Evolutionary conservation across 164 flowering plant species (phyloP), one percentile per base, ranked within the genome.

Genomic region (Kalanchoe fedtschenkoi): DNA sequence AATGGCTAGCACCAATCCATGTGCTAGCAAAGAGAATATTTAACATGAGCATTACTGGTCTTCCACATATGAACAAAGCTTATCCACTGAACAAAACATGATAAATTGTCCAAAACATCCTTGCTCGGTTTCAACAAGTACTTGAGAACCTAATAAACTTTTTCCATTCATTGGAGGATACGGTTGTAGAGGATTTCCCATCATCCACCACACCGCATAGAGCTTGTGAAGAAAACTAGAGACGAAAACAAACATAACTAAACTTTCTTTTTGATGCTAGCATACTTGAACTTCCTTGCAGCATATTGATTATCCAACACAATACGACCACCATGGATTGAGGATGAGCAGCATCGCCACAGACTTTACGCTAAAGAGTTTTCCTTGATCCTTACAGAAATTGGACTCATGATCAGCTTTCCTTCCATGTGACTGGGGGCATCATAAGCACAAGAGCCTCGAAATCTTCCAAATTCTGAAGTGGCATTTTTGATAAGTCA

Each of bases 381-480:
- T 26, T 22, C 51, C 60, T 43, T 24, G 59, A 46, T 47, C 34
- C 28, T 8, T 33, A 60, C 43, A 42, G 17, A 30, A 26, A 44
- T 62, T 34, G 16, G 6, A 30, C 70, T 57, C 47, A 46, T 46
- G 43, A 60, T 16, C 33, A 56, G 59, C 64, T 63, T 58, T 64
- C 64, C 65, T 70, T 47, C 26, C 0, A 15, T 47, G 65, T 9
- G 65, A 64, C 58, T 63, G 73, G 65, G 71, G 68, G 77, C 74
- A 73, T 68, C 76, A 68, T 14, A 58, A 62, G 35, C 61, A 56
- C 42, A 61, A 41, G 68, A 73, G 70, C 11, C 81, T 74, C 75
- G 76, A 69, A 65, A 68, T 53, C 53, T 70, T 69, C 73, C 78
- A 80, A 74, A 76, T 77, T 81, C 83, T 77, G 84, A 64, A 76